Percentiles rank a stretch among this genome's conserved stretches.
phyloP scores from a whole-genome alignment of 208 protist species.

The Wallacemonas sp. region DNA sequence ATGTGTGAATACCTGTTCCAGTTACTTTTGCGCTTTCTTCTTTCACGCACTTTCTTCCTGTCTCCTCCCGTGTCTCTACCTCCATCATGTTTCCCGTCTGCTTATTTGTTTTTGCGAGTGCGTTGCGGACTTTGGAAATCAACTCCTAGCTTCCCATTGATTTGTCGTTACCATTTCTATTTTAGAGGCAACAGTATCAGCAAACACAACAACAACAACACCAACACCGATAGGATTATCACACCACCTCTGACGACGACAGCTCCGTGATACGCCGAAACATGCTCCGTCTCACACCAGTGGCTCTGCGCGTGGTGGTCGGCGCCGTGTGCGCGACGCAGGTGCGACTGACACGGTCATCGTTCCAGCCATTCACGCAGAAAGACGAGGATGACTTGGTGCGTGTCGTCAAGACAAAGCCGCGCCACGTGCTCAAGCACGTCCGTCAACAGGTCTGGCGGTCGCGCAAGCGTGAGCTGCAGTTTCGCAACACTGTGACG shows the following conservation, averaged over 20 bases:
- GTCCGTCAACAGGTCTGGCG: slow-evolving; percentile 89
- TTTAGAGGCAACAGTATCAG: too few species aligned
- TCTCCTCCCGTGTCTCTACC: neutral
- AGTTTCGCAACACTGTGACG: slow-evolving; percentile 89
- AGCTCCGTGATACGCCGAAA: too few species aligned
- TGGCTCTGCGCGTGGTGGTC: neutral
- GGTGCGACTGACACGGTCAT: slow-evolving; percentile 8
- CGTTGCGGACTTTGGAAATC: too few species aligned
- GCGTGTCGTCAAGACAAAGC: slow-evolving; percentile 80
- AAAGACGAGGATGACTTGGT: slow-evolving; percentile 88
- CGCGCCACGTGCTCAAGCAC: slow-evolving; percentile 86
- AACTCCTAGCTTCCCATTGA: too few species aligned
- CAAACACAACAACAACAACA: too few species aligned
- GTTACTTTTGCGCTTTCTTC: too few species aligned
- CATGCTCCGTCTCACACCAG: neutral
- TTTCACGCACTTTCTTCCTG: neutral
- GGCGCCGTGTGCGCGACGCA: neutral
- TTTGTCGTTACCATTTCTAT: too few species aligned
- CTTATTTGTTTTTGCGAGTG: neutral
- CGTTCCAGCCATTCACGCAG: slow-evolving; percentile 84
- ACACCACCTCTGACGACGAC: too few species aligned
- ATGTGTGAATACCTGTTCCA: too few species aligned
- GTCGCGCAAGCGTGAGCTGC: slow-evolving; percentile 81
- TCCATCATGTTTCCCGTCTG: neutral
- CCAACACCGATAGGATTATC: too few species aligned